A percentile compares a stretch with the other conserved stretches of the same genome.
These are phyloP conservation scores for Phlebopus sp. DNA, from an alignment of 1,284 basidiomycete species.

Conservation along the genomic window DNA sequence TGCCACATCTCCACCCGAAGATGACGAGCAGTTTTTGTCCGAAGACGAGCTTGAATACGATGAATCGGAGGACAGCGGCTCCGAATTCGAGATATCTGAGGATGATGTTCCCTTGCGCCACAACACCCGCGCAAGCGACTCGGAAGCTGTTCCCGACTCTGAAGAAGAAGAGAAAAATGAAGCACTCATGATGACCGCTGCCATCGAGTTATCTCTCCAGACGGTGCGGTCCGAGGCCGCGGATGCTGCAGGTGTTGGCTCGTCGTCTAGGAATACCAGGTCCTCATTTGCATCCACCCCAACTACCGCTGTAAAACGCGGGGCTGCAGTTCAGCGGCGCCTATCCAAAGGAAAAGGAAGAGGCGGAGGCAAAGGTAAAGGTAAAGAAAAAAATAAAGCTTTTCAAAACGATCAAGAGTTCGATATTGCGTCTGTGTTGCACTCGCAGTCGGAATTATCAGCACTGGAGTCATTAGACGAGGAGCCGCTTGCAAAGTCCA, in stretches of 20 bases:
- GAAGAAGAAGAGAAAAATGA: constrained; percentile 46
- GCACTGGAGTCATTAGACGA: constrained; percentile 34
- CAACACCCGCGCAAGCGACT: constrained; percentile 15
- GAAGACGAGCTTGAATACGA: constrained; percentile 42
- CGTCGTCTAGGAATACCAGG: constrained; percentile 29
- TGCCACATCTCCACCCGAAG: constrained; percentile 27
- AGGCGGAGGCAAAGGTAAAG: background rate
- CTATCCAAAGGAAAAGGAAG: constrained; percentile 22
- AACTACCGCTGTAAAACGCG: constrained; percentile 39
- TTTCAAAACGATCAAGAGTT: constrained; percentile 34
- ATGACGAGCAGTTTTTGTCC: constrained; percentile 31
- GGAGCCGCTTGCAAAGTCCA: constrained; percentile 27
- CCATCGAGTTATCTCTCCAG: constrained; percentile 53
- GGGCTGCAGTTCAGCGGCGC: constrained; percentile 55
- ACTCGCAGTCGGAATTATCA: constrained; percentile 27
- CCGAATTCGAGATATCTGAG: constrained; percentile 51
- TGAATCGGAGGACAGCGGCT: constrained; percentile 54
- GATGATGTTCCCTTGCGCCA: constrained; percentile 31
- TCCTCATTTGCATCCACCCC: constrained; percentile 28
- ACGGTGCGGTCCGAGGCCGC: constrained; percentile 35
- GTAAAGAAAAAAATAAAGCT: constrained; percentile 9
- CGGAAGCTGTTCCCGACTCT: constrained; percentile 16
- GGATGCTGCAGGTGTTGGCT: constrained; percentile 41
- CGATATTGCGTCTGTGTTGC: constrained; percentile 23
- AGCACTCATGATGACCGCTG: constrained; percentile 53